A percentile compares a stretch with the other conserved stretches of the same genome.
Evolutionary conservation across 257 asterid genomes (phyloP).

Genomic region (Oldenlandia corymbosa): DNA sequence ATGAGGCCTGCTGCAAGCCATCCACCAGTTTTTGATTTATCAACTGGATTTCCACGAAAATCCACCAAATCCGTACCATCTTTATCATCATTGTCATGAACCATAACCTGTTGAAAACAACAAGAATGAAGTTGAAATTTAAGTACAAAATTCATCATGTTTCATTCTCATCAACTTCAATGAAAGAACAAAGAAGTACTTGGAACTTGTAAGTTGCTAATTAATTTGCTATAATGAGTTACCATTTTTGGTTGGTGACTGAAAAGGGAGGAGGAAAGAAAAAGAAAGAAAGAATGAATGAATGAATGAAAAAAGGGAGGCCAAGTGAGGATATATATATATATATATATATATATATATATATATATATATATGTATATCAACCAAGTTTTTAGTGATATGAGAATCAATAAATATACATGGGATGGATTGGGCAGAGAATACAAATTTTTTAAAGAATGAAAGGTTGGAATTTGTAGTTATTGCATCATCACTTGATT

Average conservation of each 20-base stretch:
- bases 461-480: background rate
- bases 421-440: background rate
- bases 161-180: background rate
- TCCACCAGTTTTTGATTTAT: slow-evolving; percentile 70
- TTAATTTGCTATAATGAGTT: background rate
- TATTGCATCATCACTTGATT: background rate
- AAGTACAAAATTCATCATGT: background rate
- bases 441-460: background rate
- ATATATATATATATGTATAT: too few relatives aligned
- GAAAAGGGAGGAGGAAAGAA: background rate
- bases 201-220: background rate
- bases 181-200: background rate
- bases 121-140: background rate
- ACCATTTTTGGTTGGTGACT: slow-evolving; percentile 6
- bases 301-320: background rate
- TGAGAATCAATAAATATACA: background rate
- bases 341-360: too few relatives aligned
- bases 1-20: slow-evolving; percentile 90
- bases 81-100: slow-evolving; percentile 25
- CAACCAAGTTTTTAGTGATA: too few relatives aligned
- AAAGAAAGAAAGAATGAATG: too few relatives aligned
- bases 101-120: slow-evolving; percentile 43
- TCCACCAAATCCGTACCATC: slow-evolving; percentile 45
- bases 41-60: slow-evolving; percentile 65
- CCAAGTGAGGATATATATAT: background rate